Evolutionary conservation across 2,329 filamentous ascomycete genomes (phyloP).

Genomic region (Hyphodiscus sp.): DNA sequence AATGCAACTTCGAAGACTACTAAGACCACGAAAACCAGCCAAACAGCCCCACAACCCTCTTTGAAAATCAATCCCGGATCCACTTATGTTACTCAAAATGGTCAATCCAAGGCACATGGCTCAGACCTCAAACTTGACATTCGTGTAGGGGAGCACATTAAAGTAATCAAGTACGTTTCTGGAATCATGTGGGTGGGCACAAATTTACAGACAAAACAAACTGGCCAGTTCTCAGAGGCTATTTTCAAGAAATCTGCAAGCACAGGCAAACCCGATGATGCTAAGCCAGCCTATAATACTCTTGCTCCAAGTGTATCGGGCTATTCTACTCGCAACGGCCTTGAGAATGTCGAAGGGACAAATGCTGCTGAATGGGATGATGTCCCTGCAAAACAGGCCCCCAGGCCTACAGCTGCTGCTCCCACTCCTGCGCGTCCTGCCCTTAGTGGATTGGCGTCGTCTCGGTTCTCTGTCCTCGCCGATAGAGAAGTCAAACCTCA

Average conservation of each 20-base stretch:
- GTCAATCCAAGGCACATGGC: background rate
- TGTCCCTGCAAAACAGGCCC: background rate
- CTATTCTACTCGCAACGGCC: background rate
- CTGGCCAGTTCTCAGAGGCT: slow-evolving; percentile 14
- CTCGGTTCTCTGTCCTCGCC: slow-evolving; percentile 12
- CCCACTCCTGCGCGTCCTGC: slow-evolving; percentile 2
- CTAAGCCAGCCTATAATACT: background rate
- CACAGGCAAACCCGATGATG: background rate
- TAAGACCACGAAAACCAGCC: background rate
- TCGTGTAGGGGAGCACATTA: slow-evolving; percentile 15
- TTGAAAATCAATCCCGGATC: slow-evolving; percentile 2
- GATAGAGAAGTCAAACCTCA: slow-evolving; percentile 3
- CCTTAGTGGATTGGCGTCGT: slow-evolving; percentile 8
- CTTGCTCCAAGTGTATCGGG: slow-evolving; percentile 2
- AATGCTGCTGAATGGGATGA: slow-evolving; percentile 24
- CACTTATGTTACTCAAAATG: slow-evolving; percentile 5
- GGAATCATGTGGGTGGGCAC: slow-evolving; percentile 14
- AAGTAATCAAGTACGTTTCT: slow-evolving; percentile 17
- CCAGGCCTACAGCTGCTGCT: slow-evolving; percentile 1
- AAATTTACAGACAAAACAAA: slow-evolving; percentile 10
- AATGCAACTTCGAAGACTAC: slow-evolving; percentile 1
- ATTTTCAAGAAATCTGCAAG: slow-evolving; percentile 11
- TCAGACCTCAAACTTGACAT: slow-evolving; percentile 9
- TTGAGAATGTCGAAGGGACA: slow-evolving; percentile 12
- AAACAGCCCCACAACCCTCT: background rate